A percentile compares a stretch with the other conserved stretches of the same genome.
Evolutionary conservation across 2,329 filamentous ascomycete species (phyloP).

Genomic region (Trichophaea hybrida): DNA sequence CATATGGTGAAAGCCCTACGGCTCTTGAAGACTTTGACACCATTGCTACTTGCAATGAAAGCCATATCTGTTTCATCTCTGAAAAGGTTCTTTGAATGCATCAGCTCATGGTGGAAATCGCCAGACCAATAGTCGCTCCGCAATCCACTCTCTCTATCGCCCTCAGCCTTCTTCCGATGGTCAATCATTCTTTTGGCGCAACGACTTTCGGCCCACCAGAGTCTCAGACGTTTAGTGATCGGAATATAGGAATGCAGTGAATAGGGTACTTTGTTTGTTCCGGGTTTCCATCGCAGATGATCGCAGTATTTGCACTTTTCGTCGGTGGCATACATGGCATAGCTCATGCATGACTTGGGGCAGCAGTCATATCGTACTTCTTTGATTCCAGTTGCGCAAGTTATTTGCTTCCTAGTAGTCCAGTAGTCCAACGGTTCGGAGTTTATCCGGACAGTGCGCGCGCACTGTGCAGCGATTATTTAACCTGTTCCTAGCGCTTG

Average conservation of each 20-base stretch:
- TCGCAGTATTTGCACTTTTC: neutral
- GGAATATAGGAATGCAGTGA: conserved; percentile 7
- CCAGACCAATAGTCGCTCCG: conserved; percentile 5
- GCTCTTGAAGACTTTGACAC: conserved; percentile 7
- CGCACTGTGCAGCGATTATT: no score
- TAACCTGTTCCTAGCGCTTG: no score
- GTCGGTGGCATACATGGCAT: conserved; percentile 1
- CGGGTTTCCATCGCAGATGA: conserved; percentile 5
- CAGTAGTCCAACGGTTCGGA: conserved; percentile 8
- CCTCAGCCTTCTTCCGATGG: neutral
- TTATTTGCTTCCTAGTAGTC: neutral
- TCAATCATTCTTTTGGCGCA: neutral
- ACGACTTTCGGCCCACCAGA: neutral
- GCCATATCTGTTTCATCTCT: conserved; percentile 2
- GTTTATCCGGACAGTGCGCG: no score
- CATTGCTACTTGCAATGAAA: conserved; percentile 7
- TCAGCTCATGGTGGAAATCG: conserved; percentile 6
- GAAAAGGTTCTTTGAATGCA: neutral
- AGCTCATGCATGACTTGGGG: conserved; percentile 3
- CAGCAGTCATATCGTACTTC: conserved; percentile 8
- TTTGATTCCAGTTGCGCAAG: neutral
- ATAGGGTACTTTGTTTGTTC: neutral
- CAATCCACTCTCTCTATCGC: neutral
- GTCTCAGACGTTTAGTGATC: neutral
- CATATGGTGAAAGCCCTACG: conserved; percentile 4